Conservation (phyloP, 768 basidiomycete species). For the Crassisporium funariophilum region DNA sequence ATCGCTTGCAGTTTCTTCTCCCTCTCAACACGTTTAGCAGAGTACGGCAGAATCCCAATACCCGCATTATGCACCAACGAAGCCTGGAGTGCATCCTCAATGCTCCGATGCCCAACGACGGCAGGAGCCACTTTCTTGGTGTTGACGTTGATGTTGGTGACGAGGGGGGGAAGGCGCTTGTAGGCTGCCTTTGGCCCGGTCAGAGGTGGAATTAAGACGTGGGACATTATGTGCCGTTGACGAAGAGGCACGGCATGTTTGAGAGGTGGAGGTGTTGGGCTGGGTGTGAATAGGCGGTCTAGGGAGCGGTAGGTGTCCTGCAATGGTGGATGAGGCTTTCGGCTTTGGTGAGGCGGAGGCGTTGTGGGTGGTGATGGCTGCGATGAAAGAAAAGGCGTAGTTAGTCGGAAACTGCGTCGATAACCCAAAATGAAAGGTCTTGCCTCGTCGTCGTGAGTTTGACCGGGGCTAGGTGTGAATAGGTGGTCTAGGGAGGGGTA, state of each 20-base stretch:
- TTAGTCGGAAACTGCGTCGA: neutral
- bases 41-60: conserved; percentile 6
- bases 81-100: conserved; percentile 15
- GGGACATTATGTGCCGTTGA: conserved; percentile 16
- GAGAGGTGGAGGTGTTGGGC: conserved; percentile 3
- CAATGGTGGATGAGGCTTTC: conserved; percentile 12
- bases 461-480: conserved; percentile 17
- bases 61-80: conserved; percentile 15
- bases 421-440: too few species aligned
- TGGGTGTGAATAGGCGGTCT: conserved; percentile 18
- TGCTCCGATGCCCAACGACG: neutral
- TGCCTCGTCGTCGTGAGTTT: too few species aligned
- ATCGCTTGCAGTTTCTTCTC: neutral
- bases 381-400: neutral
- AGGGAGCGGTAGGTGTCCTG: conserved; percentile 9
- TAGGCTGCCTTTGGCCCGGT: conserved; percentile 1
- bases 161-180: neutral
- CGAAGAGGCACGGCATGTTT: neutral
- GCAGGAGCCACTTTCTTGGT: neutral
- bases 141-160: neutral
- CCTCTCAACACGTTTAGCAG: neutral
- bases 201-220: conserved; percentile 13
- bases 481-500: conserved; percentile 12
- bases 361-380: neutral
- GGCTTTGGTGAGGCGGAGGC: neutral